phyloP scores from a whole-genome alignment of 768 basidiomycete species.

The Glaciozyma antarctica region DNA sequence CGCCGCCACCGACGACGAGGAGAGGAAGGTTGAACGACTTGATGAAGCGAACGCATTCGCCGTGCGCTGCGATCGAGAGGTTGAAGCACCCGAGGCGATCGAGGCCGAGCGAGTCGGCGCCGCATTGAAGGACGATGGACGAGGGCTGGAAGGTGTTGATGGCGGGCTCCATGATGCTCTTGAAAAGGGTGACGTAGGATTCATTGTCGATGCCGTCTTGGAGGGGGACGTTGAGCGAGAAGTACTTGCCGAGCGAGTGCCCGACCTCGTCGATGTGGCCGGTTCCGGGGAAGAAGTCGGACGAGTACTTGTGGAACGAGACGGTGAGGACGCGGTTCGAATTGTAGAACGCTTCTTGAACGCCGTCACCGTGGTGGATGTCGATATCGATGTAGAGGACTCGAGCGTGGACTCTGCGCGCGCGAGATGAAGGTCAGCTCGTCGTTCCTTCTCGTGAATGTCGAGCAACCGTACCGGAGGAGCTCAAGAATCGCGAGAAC shows the following conservation, averaged over 20 bases:
- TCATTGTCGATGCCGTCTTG: conserved; percentile 96
- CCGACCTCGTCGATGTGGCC: conserved; percentile 88
- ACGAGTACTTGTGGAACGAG: conserved; percentile 95
- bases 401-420: conserved; percentile 69
- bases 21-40: conserved; percentile 83
- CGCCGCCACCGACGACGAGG: conserved; percentile 86
- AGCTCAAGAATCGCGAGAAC: conserved; percentile 84
- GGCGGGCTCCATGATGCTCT: conserved; percentile 88
- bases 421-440: not conserved
- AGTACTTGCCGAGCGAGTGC: conserved; percentile 78
- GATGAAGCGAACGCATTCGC: conserved; percentile 95
- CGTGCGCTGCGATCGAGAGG: conserved; percentile 90
- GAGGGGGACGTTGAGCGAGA: conserved; percentile 86
- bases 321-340: conserved; percentile 98
- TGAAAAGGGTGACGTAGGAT: conserved; percentile 90
- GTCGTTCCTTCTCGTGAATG: not conserved
- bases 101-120: conserved; percentile 89
- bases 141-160: conserved; percentile 79
- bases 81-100: conserved; percentile 96
- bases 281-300: conserved; percentile 93
- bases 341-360: conserved; percentile 91
- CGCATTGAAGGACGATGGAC: conserved; percentile 89
- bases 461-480: conserved; percentile 50
- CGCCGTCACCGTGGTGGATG: conserved; percentile 97
- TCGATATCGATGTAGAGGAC: conserved; percentile 99